phyloP scores from a whole-genome alignment of 331 rosid species.

The Erythrophleum ivorense region DNA sequence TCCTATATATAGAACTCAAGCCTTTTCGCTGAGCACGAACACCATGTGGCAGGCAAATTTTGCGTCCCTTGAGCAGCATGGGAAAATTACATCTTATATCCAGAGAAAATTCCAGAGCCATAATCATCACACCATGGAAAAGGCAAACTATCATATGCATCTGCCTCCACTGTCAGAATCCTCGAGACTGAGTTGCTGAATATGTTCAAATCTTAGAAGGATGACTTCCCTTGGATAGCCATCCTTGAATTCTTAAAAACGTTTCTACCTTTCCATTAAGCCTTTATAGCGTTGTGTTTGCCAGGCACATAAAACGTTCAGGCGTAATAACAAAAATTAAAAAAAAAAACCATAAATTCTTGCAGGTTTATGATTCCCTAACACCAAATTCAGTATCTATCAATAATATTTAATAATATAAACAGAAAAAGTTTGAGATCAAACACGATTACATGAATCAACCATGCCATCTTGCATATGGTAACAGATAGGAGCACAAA shows the following conservation, averaged over 20 bases:
- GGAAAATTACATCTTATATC: not conserved
- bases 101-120: not conserved
- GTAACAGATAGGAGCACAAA: not conserved
- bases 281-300: not conserved
- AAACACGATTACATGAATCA: not conserved
- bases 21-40: not conserved
- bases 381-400: not conserved
- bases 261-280: not conserved
- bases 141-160: not conserved
- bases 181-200: not conserved
- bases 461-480: not conserved
- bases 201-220: not conserved
- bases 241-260: not conserved
- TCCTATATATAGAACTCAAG: not conserved
- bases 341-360: not conserved
- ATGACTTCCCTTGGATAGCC: not conserved
- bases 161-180: not conserved
- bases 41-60: not conserved
- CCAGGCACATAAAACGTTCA: not conserved
- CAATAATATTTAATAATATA: not conserved
- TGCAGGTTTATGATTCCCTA: not conserved
- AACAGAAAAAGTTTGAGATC: not conserved
- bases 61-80: not conserved
- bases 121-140: not conserved
- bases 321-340: no score